Evolutionary conservation across 306 rosid genomes (phyloP).

Genomic region (Acmispon strigosus): DNA sequence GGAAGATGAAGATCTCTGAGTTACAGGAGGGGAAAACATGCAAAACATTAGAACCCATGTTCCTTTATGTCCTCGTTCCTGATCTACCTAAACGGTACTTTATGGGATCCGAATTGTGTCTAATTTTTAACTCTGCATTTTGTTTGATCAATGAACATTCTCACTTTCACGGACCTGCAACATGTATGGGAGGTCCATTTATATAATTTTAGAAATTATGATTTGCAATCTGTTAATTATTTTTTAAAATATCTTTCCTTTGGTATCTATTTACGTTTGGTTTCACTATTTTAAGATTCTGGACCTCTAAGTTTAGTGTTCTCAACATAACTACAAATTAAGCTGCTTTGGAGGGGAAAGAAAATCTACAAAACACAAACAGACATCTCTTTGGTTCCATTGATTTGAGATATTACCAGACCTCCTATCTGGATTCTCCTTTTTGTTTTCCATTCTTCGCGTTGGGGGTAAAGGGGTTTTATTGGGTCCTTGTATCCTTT

Average conservation of each 20-base stretch:
- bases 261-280: slow-evolving; percentile 3
- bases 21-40: slow-evolving; percentile 18
- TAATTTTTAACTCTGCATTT: not conserved
- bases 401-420: not conserved
- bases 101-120: not conserved
- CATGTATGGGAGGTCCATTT: not conserved
- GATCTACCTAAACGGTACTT: slow-evolving; percentile 79
- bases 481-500: not conserved
- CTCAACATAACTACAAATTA: not conserved
- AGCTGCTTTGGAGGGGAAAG: not conserved
- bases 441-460: not conserved
- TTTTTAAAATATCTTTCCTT: not conserved
- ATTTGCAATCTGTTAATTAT: not conserved
- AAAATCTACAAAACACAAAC: not conserved
- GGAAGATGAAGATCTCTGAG: slow-evolving; percentile 43
- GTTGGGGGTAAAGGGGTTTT: slow-evolving; percentile 4
- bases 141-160: not conserved
- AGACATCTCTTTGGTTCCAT: slow-evolving; percentile 7
- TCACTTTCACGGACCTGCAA: slow-evolving; percentile 3
- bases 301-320: slow-evolving; percentile 1
- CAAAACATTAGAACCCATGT: slow-evolving; percentile 49
- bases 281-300: not conserved
- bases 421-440: not conserved
- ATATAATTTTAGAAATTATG: not conserved
- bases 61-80: slow-evolving; percentile 69